Evolutionary conservation across 768 basidiomycete genomes (phyloP), one percentile per base, ranked within the genome.

Genomic region (Calocera viscosa): DNA sequence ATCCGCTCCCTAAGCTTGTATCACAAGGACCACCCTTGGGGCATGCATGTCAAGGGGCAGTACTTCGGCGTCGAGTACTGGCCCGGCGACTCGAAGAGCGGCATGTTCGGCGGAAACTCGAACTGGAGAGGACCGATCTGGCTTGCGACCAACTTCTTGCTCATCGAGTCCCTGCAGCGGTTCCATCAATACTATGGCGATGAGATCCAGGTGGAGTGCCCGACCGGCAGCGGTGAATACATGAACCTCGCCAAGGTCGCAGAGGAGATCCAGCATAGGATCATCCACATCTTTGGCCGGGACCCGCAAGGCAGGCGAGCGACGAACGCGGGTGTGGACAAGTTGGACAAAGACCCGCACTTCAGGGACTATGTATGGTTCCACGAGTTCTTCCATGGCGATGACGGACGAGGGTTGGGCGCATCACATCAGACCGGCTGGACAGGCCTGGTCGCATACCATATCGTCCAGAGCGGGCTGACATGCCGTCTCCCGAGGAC

Each of bases 341-440:
- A 87, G 75, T 78, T 99, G 70, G 91, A 99, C 76, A 81, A 83
- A 67, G 96, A 99, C 75, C 92, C 94, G 17, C 84, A 96, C 78
- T 99, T 97, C 84, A 83, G 93, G 49, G 94, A 98, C 76, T 97
- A 97, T 73, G 86, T 97, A 47, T 90, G 87, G 84, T 97, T 97
- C 82, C 89, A 93, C 75, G 95, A 97, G 89, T 97, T 88, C 80
- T 98, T 98, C 86, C 90, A 97, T 75, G 95, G 86, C 16, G 93
- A 99, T 71, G 86, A 82, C 67, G 96, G 96, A 22, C 84, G 86
- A 67, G 96, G 96, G 22, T 82, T 99, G 14, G 96, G 96, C 41
- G 96, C 95, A 1, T 96, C 94, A 3, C 96, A 99, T 77, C 96
- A 99, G 76, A 97, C 94, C 69, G 96, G 96, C 71, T 99, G 95